These are phyloP conservation scores for Flaveria sonorensis DNA, from an alignment of 129 eudicot genomes.

Conservation along the genomic window DNA sequence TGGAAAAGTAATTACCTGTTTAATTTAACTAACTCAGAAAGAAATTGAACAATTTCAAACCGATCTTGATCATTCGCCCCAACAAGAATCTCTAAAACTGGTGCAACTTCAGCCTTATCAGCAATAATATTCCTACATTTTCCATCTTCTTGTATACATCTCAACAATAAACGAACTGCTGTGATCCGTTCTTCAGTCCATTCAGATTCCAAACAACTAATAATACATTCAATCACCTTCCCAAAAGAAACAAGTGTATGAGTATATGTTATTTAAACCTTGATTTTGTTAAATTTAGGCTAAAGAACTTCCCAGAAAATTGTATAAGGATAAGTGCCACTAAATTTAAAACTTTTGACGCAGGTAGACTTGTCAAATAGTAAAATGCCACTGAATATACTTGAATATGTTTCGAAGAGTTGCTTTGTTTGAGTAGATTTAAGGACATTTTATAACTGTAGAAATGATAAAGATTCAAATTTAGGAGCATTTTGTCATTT, in stretches of 20 bases:
- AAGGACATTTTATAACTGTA: background rate
- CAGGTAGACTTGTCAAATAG: background rate
- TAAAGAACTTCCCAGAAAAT: background rate
- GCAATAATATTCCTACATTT: slow-evolving; percentile 69
- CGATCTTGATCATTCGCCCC: slow-evolving; percentile 50
- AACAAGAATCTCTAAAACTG: slow-evolving; percentile 57
- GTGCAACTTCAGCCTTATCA: slow-evolving; percentile 66
- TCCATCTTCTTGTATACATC: slow-evolving; percentile 72
- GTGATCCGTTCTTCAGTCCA: slow-evolving; percentile 54
- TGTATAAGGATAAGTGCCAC: background rate
- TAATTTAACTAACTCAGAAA: slow-evolving; percentile 67
- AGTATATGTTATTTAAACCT: background rate
- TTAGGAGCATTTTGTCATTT: background rate
- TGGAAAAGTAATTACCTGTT: slow-evolving; percentile 55
- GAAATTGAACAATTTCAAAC: slow-evolving; percentile 71
- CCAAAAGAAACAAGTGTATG: slow-evolving; percentile 16
- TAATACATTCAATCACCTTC: slow-evolving; percentile 45
- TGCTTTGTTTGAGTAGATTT: background rate
- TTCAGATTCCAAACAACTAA: slow-evolving; percentile 50
- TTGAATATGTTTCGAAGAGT: background rate
- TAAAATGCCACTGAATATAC: background rate
- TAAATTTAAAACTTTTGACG: background rate
- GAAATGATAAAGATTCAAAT: background rate
- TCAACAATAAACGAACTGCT: slow-evolving; percentile 60
- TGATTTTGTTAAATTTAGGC: background rate